phyloP scores from a whole-genome alignment of 306 rosid genomes.

The Dryas drummondii region DNA sequence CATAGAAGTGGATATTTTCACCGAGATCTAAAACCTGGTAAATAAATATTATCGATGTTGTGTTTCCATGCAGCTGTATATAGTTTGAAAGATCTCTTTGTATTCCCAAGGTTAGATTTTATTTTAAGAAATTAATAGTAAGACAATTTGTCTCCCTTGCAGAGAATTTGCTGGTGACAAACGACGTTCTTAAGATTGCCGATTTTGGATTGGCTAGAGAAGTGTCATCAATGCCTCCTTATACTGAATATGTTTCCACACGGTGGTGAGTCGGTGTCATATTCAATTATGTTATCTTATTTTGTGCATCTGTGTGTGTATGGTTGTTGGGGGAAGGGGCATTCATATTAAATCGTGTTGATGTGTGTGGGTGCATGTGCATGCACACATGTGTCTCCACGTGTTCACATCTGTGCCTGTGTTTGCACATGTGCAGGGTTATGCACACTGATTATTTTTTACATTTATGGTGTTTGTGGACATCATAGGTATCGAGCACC shows the following conservation, averaged over 20 bases:
- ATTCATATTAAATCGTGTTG: conserved; percentile 14
- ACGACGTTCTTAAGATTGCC: conserved; percentile 72
- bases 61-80: background rate
- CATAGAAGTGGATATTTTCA: conserved; percentile 78
- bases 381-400: conserved; percentile 6
- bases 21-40: conserved; percentile 86
- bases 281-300: conserved; percentile 16
- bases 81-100: background rate
- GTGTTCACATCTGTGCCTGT: background rate
- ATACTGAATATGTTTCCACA: conserved; percentile 91
- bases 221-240: conserved; percentile 79
- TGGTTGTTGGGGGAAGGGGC: conserved; percentile 38
- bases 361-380: conserved; percentile 9
- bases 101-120: conserved; percentile 20
- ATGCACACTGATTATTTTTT: background rate
- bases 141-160: conserved; percentile 15
- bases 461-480: conserved; percentile 17
- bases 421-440: background rate
- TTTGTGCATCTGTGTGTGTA: background rate
- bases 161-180: conserved; percentile 86
- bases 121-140: conserved; percentile 10
- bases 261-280: conserved; percentile 64
- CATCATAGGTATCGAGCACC: conserved; percentile 82
- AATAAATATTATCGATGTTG: background rate
- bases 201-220: conserved; percentile 94